Evolutionary conservation across 2,329 filamentous ascomycete species (phyloP).

Genomic region (Cladosporium sp.): DNA sequence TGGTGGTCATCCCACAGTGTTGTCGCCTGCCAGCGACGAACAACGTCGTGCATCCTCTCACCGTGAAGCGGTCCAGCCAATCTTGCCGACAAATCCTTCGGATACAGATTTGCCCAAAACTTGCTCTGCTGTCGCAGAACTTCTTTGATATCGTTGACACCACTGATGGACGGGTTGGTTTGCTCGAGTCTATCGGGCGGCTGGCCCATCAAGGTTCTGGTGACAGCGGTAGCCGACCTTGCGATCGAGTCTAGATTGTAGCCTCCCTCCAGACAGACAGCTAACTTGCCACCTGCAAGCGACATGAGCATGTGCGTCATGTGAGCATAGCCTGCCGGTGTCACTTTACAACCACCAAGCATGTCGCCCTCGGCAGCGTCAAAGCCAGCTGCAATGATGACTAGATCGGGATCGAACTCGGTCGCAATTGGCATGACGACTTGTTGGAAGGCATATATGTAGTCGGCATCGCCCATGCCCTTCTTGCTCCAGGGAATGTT

Average conservation of each 20-base stretch:
- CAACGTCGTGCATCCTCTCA: conserved; percentile 73
- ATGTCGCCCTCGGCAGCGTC: conserved; percentile 93
- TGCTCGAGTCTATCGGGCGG: conserved; percentile 66
- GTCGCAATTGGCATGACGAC: conserved; percentile 94
- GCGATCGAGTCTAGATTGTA: conserved; percentile 95
- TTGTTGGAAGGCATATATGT: conserved; percentile 92
- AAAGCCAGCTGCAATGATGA: conserved; percentile 94
- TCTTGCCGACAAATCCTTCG: conserved; percentile 50
- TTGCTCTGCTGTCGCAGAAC: conserved; percentile 61
- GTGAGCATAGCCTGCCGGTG: conserved; percentile 88
- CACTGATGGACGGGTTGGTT: conserved; percentile 50
- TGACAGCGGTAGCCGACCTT: conserved; percentile 86
- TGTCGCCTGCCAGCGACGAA: conserved; percentile 74
- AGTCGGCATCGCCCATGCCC: conserved; percentile 93
- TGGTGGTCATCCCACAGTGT: conserved; percentile 68
- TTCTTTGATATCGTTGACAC: conserved; percentile 57
- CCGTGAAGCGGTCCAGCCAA: conserved; percentile 43
- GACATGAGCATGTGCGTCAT: conserved; percentile 99
- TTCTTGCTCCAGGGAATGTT: conserved; percentile 69
- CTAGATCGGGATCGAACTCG: conserved; percentile 90
- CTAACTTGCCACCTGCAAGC: conserved; percentile 82
- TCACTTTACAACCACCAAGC: conserved; percentile 88
- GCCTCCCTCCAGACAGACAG: conserved; percentile 90
- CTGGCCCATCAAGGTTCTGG: conserved; percentile 91
- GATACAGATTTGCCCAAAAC: conserved; percentile 88